A percentile compares a stretch with the other conserved stretches of the same genome.
Evolutionary conservation across 306 rosid species (phyloP).

Genomic region (Psophocarpus tetragonolobus): DNA sequence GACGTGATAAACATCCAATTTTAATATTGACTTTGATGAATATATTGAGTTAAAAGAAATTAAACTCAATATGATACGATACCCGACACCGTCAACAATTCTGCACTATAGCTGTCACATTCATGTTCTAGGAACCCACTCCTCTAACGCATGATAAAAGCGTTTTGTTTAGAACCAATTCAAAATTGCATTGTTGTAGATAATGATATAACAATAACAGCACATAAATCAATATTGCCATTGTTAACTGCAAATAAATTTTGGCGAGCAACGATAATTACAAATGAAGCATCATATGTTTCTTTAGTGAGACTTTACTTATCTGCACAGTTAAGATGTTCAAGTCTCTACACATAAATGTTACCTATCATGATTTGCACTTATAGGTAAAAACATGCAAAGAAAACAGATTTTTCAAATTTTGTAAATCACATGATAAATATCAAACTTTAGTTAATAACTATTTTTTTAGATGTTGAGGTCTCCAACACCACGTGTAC

Average conservation of each 20-base stretch:
- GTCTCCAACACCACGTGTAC: too few species aligned
- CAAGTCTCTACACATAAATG: not conserved
- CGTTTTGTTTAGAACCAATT: not conserved
- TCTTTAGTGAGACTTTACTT: not conserved
- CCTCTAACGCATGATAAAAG: not conserved
- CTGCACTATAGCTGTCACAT: not conserved
- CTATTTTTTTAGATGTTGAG: too few species aligned
- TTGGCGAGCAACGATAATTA: not conserved
- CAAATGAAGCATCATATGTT: not conserved
- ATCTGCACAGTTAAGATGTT: not conserved
- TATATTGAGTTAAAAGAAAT: not conserved
- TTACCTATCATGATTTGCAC: not conserved
- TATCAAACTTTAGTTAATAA: not conserved
- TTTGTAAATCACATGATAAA: not conserved
- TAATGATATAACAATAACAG: not conserved
- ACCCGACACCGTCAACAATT: not conserved
- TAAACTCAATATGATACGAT: not conserved
- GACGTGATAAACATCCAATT: not conserved
- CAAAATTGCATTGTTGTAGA: not conserved
- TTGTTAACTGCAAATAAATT: not conserved
- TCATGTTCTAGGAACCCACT: not conserved
- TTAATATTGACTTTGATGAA: not conserved
- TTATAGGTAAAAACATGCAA: not conserved
- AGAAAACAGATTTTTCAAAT: not conserved
- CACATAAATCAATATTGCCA: not conserved